These are phyloP conservation scores for Carex littledalei DNA, from an alignment of 176 grass and related monocot species.

Conservation along the genomic window DNA sequence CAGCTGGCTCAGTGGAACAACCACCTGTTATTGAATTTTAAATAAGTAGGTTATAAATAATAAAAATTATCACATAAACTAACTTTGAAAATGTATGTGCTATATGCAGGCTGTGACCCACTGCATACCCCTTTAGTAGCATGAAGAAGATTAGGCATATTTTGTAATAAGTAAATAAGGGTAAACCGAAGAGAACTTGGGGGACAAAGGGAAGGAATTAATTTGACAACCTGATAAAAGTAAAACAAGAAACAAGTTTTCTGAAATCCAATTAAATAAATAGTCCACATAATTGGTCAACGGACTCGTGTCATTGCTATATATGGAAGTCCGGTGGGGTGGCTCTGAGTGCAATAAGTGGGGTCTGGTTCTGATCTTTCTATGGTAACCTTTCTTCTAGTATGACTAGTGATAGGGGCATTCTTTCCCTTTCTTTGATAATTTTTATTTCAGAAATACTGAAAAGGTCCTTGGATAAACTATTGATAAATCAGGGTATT, in stretches of 20 bases:
- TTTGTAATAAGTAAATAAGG: not conserved
- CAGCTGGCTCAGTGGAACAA: constrained; percentile 67
- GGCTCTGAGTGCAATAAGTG: not conserved
- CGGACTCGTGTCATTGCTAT: not conserved
- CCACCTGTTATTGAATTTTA: constrained; percentile 39
- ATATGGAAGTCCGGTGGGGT: not conserved
- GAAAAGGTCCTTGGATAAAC: not conserved
- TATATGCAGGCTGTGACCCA: not conserved
- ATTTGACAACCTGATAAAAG: not conserved
- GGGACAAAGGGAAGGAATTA: not conserved
- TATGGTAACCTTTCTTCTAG: not conserved
- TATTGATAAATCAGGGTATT: not conserved
- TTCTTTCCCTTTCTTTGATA: not conserved
- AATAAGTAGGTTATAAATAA: not conserved
- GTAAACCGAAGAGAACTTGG: too few relatives aligned
- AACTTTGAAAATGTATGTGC: not conserved
- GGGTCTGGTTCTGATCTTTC: not conserved
- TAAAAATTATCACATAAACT: not conserved
- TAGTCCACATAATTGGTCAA: not conserved
- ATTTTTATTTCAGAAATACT: not conserved
- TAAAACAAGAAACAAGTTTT: not conserved
- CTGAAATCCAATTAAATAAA: not conserved
- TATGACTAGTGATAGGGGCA: not conserved
- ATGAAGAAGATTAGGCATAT: not conserved
- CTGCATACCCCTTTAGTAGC: not conserved